Evolutionary conservation across 768 basidiomycete species (phyloP).

Genomic region (Lactarius sanguifluus): DNA sequence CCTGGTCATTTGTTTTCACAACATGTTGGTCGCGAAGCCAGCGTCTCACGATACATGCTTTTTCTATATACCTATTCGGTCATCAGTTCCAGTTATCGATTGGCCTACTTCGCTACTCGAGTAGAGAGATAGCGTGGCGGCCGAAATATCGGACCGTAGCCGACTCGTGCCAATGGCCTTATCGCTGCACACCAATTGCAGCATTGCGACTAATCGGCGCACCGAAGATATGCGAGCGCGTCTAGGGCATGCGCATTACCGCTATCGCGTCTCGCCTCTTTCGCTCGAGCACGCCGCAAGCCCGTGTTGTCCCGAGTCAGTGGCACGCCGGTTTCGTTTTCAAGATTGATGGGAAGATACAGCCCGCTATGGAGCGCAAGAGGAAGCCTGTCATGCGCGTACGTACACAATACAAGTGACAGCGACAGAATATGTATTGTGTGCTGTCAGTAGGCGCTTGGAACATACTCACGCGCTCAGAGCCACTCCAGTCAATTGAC

Average conservation of each 20-base stretch:
- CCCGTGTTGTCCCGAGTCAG: neutral
- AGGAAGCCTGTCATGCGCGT: neutral
- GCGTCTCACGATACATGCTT: neutral
- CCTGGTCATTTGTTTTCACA: neutral
- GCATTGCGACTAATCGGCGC: neutral
- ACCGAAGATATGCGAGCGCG: neutral
- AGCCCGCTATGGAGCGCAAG: neutral
- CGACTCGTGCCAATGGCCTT: neutral
- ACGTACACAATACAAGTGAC: neutral
- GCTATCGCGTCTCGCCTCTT: neutral
- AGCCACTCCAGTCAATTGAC: neutral
- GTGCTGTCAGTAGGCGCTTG: neutral
- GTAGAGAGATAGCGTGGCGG: neutral
- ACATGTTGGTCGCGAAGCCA: neutral
- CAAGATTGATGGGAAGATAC: neutral
- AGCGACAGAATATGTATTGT: neutral
- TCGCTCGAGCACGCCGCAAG: neutral
- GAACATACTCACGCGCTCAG: neutral
- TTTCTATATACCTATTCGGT: neutral
- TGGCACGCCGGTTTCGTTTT: neutral
- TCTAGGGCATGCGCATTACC: neutral
- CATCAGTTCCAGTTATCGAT: neutral
- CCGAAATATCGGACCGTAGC: neutral
- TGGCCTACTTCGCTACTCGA: neutral
- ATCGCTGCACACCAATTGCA: neutral